Evolutionary conservation across 208 protist species (phyloP), one percentile per base, ranked within the genome.

Genomic region (Naegleria lovaniensis): DNA sequence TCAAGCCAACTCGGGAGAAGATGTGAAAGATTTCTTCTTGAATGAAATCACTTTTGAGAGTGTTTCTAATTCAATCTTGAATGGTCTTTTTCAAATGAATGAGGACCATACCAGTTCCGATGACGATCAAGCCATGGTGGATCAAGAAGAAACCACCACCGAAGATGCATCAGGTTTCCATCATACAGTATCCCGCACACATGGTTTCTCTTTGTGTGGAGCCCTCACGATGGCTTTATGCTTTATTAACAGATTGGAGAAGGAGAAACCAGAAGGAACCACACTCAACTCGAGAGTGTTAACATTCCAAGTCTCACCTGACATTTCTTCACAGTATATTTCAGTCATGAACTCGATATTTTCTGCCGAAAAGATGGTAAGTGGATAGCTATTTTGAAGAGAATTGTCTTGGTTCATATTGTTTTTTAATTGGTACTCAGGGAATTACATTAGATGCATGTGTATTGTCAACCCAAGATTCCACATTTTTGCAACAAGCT

Each of bases 401-500:
- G n/a, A n/a, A n/a, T n/a, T n/a, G n/a, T n/a, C n/a, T n/a, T n/a
- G n/a, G n/a, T n/a, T n/a, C n/a, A 48, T 48, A 48, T 48, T 48
- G 1, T 7, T 48, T 48, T 9, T 1, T 48, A 48, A 48, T 48
- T 48, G 43, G n/a, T n/a, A n/a, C n/a, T n/a, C n/a, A 79, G 67
- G 41, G 51, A 40, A 40, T 89, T 11, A 41, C 22, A 25, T 40
- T 89, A 7, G 85, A 89, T 40, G 13, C 48, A 41, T 55, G 41
- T 41, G 51, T 89, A n/a, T 67, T 89, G 40, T 38, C 48, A 0
- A 15, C 4, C 9, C 29, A 55, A 25, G 48, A 89, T 67, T 89
- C 85, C 51, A 41, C n/a, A 41, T 89, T 89, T 40, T 89, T 89
- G 59, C 85, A 89, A 67, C 85, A 89, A 40, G 85, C 85, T n/a